Conservation (phyloP, 495 filamentous ascomycete species). For the Elaphomyces granulatus region DNA sequence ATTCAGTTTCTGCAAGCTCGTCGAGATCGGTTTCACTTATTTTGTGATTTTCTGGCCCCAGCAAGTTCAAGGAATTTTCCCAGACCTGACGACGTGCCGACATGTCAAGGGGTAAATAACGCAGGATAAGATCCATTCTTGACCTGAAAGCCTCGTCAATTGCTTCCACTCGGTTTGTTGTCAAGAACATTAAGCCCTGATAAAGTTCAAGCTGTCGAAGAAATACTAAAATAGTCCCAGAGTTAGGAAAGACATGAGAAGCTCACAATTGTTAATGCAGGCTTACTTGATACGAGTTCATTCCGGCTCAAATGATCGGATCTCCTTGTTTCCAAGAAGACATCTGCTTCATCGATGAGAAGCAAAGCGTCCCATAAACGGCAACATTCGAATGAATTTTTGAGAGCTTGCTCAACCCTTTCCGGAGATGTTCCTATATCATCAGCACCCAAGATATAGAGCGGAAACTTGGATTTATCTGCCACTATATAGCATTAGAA, state of each 20-base stretch:
- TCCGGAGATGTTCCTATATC: conserved; percentile 10
- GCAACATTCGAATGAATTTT: conserved; percentile 13
- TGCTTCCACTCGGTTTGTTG: conserved; percentile 11
- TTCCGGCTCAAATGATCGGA: conserved; percentile 19
- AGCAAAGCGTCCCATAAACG: conserved; percentile 25
- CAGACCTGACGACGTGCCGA: neutral
- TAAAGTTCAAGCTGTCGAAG: conserved; percentile 41
- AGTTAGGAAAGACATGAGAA: neutral
- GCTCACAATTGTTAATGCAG: no score
- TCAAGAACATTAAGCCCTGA: conserved; percentile 21
- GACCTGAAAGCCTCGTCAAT: conserved; percentile 34
- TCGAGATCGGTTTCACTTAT: conserved; percentile 28
- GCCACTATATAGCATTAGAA: no score
- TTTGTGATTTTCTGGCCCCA: neutral
- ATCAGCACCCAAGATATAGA: conserved; percentile 2
- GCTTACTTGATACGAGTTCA: conserved; percentile 8
- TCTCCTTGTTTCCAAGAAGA: conserved; percentile 45
- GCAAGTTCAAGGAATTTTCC: neutral
- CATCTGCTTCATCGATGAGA: conserved; percentile 53
- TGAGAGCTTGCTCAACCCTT: conserved; percentile 7
- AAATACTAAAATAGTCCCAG: conserved; percentile 22
- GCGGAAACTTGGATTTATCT: conserved; percentile 1
- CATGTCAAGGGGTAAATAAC: no score
- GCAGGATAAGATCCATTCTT: conserved; percentile 30
- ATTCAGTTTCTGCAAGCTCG: conserved; percentile 26